Conservation (phyloP, 1,284 basidiomycete species). For the Cutaneotrichosporon cyanovorans region DNA sequence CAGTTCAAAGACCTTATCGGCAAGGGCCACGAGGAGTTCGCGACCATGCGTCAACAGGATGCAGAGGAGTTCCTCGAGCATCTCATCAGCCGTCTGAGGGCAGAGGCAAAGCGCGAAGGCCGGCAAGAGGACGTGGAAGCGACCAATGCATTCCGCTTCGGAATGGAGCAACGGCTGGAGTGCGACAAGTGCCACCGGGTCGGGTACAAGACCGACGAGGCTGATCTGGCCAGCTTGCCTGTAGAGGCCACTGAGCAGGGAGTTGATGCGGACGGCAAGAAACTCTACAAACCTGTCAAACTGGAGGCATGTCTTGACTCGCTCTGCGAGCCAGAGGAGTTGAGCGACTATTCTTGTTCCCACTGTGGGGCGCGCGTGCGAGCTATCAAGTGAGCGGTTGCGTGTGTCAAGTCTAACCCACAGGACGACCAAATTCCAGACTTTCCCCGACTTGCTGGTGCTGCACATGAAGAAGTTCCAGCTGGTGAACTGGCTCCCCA, state of each 20-base stretch:
- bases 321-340: conserved; percentile 59
- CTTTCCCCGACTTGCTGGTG: conserved; percentile 82
- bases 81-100: conserved; percentile 62
- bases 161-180: conserved; percentile 74
- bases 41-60: conserved; percentile 96
- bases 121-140: conserved; percentile 50
- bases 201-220: conserved; percentile 72
- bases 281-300: conserved; percentile 61
- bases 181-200: conserved; percentile 78
- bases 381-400: conserved; percentile 55
- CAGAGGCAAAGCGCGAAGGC: conserved; percentile 55
- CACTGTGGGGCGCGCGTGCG: conserved; percentile 56
- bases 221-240: conserved; percentile 70
- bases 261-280: conserved; percentile 56
- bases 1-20: conserved; percentile 87
- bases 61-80: conserved; percentile 90
- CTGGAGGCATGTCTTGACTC: conserved; percentile 62
- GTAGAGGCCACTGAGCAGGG: conserved; percentile 60
- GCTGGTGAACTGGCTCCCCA: conserved; percentile 92
- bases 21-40: conserved; percentile 87
- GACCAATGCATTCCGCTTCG: conserved; percentile 71
- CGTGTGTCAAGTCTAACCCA: background rate
- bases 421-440: conserved; percentile 68
- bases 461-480: conserved; percentile 93
- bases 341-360: conserved; percentile 62